These are phyloP conservation scores for Ascochyta clinopodiicola DNA, from an alignment of 2,329 filamentous ascomycete species.

Conservation along the genomic window DNA sequence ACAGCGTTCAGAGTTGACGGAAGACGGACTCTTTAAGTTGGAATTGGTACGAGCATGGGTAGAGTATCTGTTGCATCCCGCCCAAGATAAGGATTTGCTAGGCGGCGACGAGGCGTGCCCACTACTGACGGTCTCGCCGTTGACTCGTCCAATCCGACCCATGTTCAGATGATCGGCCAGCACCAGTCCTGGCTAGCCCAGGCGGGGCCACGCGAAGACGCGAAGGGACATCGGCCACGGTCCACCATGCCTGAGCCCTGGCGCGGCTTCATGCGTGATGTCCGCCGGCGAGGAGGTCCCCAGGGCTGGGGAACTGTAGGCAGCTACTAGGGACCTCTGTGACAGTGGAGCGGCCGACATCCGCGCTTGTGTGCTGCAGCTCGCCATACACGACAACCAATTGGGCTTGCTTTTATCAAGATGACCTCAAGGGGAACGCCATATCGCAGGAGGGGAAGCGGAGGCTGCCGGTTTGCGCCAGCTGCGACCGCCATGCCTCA, in stretches of 20 bases:
- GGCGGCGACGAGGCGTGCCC: conserved; percentile 20
- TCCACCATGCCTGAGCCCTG: conserved; percentile 2
- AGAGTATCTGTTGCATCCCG: conserved; percentile 37
- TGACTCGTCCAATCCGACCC: conserved; percentile 28
- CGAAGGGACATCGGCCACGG: conserved; percentile 3
- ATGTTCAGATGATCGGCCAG: conserved; percentile 11
- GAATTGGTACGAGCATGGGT: conserved; percentile 16
- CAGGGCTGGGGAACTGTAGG: conserved; percentile 9
- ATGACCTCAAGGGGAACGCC: conserved; percentile 8
- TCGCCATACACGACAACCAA: conserved; percentile 13
- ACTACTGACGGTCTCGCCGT: conserved; percentile 27
- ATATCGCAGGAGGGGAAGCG: conserved; percentile 13
- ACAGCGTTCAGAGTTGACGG: conserved; percentile 4
- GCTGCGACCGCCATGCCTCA: conserved; percentile 12
- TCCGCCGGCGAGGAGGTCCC: conserved; percentile 5
- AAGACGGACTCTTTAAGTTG: conserved; percentile 23
- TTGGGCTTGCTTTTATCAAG: conserved; percentile 15
- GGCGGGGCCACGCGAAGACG: conserved; percentile 13
- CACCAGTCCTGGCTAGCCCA: conserved; percentile 11
- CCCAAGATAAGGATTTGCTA: conserved; percentile 45
- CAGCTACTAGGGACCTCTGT: too few species aligned
- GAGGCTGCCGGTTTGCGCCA: conserved; percentile 14
- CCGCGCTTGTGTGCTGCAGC: conserved; percentile 9
- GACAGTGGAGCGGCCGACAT: conserved; percentile 7
- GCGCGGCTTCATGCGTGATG: conserved; percentile 9